Evolutionary conservation across 2,329 filamentous ascomycete species (phyloP).

Genomic region (Beauveria bassiana): DNA sequence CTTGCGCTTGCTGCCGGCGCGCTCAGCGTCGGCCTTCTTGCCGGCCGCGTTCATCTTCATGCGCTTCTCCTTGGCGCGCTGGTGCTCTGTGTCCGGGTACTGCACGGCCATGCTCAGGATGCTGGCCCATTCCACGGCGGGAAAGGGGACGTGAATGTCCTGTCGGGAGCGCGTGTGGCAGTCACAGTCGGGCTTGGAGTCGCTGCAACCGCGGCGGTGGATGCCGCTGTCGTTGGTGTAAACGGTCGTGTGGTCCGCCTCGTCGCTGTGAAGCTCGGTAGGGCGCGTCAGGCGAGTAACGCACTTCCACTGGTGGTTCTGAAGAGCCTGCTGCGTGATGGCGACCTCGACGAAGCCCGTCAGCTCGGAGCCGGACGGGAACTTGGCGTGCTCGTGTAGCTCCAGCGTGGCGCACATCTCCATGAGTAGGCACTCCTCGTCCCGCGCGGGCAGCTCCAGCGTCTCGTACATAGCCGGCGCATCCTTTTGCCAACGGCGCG

Average conservation of each 20-base stretch:
- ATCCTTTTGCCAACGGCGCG: conserved; percentile 48
- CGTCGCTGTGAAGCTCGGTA: conserved; percentile 42
- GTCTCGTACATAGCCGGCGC: conserved; percentile 49
- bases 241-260: conserved; percentile 32
- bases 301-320: conserved; percentile 53
- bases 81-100: conserved; percentile 38
- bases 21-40: conserved; percentile 25
- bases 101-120: conserved; percentile 50
- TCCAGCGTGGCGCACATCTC: conserved; percentile 57
- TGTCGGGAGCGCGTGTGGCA: conserved; percentile 40
- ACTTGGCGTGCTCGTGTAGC: conserved; percentile 48
- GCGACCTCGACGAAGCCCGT: conserved; percentile 52
- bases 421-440: conserved; percentile 48
- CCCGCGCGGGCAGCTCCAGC: conserved; percentile 39
- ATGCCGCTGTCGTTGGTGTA: conserved; percentile 44
- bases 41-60: conserved; percentile 24
- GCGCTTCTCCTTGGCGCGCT: conserved; percentile 30
- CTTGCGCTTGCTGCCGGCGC: conserved; percentile 31
- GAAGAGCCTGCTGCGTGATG: conserved; percentile 44
- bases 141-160: conserved; percentile 49
- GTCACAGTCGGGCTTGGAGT: conserved; percentile 39
- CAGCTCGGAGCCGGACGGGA: conserved; percentile 52
- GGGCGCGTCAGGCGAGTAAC: conserved; percentile 52
- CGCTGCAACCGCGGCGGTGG: conserved; percentile 45
- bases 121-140: conserved; percentile 49